phyloP scores from a whole-genome alignment of 2,329 filamentous ascomycete genomes.

The Penicillium capsulatum region DNA sequence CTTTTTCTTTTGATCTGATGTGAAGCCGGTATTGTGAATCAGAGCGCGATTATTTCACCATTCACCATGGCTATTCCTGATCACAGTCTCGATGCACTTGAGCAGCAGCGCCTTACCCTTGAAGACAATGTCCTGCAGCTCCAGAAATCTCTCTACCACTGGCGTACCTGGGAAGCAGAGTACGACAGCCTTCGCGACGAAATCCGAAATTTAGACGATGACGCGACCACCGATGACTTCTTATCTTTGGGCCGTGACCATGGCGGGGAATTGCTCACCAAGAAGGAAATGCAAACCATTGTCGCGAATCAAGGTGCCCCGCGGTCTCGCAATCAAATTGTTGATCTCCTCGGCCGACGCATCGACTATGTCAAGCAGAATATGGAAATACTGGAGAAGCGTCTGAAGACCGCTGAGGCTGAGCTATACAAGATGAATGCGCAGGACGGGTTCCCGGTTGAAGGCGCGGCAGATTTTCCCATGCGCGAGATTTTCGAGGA shows the following conservation, averaged over 20 bases:
- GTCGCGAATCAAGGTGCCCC: conserved; percentile 44
- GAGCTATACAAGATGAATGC: conserved; percentile 63
- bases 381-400: conserved; percentile 67
- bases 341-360: conserved; percentile 65
- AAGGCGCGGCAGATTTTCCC: conserved; percentile 64
- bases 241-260: conserved; percentile 44
- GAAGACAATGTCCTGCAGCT: conserved; percentile 73
- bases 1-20: conserved; percentile 8
- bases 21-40: not conserved
- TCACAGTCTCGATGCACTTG: conserved; percentile 62
- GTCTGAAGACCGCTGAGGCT: conserved; percentile 61
- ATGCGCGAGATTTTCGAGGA: conserved; percentile 90
- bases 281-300: conserved; percentile 54
- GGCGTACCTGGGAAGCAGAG: conserved; percentile 86
- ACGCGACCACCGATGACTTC: conserved; percentile 53
- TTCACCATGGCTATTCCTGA: conserved; percentile 33
- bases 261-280: conserved; percentile 43
- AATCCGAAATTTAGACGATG: conserved; percentile 54
- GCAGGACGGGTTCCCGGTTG: conserved; percentile 55
- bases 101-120: conserved; percentile 69
- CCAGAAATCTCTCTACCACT: conserved; percentile 72
- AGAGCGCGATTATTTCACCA: not conserved
- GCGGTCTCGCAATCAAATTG: conserved; percentile 59
- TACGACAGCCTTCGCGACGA: conserved; percentile 88
- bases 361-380: conserved; percentile 89